Evolutionary conservation across 148 eudicot species (phyloP), one percentile per base, ranked within the genome.

Genomic region (Nyssa sinensis): DNA sequence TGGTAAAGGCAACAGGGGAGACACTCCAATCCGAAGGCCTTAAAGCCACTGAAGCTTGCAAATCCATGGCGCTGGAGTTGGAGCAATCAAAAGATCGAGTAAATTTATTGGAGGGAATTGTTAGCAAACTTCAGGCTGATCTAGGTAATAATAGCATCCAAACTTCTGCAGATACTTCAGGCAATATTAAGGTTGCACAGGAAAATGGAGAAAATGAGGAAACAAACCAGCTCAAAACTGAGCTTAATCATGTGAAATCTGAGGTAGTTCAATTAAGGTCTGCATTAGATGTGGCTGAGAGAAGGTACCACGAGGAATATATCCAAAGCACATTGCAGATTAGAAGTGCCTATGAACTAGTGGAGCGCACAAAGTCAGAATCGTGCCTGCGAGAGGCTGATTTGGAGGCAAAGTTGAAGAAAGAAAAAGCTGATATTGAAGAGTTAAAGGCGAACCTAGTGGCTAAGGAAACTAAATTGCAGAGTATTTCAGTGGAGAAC

Each of bases 291-390:
- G 86, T 78, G 34, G 84, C 98, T 23, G 97, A 92, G 73, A 80
- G 69, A 35, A 83, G 90, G 81, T 88, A 88, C 55, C 84, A 83
- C 62, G 91, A 89, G 34, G 98, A 92, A 41, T 87, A 86, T 57
- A 84, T 87, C 59, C 88, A 86, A 62, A 87, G 90, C 79, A 92
- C 93, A 0, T 77, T 90, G 76, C 83, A 92, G 85, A 88, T 90
- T 65, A 81, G 89, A 77, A 89, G 80, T 70, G 96, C 96, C 31
- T 86, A 84, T 77, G 97, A 90, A 58, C 81, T 86, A 30, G 87
- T 77, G 55, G 96, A 94, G 81, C 84, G 25, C 21, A 66, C 83
- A 61, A 94, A 85, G 79, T 57, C 81, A 62, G 96, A 90, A 77
- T 81, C 87, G 24, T 70, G 75, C 68, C 47, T 76, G 31, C 87